These are phyloP conservation scores for Neonectria ditissima DNA, from an alignment of 2,329 filamentous ascomycete genomes.

Conservation along the genomic window DNA sequence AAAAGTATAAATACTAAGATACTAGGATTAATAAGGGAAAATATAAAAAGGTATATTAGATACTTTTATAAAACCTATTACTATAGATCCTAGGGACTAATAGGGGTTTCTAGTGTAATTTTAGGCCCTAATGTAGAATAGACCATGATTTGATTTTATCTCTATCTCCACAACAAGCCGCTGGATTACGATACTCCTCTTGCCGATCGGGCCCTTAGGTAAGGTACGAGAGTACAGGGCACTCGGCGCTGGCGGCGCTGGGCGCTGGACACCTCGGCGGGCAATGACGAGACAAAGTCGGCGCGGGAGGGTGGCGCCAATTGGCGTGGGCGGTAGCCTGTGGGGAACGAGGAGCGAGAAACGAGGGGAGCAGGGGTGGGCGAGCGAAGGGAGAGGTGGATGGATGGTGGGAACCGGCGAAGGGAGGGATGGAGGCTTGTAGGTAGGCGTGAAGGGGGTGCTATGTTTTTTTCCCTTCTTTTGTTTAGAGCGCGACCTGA, in stretches of 20 bases:
- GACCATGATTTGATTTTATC: too few species aligned
- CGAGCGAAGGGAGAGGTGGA: slow-evolving; percentile 31
- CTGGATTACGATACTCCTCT: too few species aligned
- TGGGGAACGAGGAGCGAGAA: slow-evolving; percentile 35
- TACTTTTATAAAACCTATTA: too few species aligned
- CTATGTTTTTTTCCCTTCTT: slow-evolving; percentile 20
- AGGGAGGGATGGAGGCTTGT: not conserved
- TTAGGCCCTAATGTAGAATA: too few species aligned
- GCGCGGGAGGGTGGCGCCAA: slow-evolving; percentile 41
- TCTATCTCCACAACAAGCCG: too few species aligned
- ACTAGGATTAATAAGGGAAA: too few species aligned
- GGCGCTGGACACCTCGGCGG: slow-evolving; percentile 33
- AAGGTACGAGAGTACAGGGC: slow-evolving; percentile 34
- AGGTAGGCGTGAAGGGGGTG: not conserved
- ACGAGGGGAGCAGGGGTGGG: slow-evolving; percentile 39
- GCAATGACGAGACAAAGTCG: slow-evolving; percentile 44
- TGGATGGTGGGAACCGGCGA: slow-evolving; percentile 3
- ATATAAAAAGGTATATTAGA: too few species aligned
- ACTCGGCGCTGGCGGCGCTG: slow-evolving; percentile 31
- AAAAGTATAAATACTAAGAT: too few species aligned
- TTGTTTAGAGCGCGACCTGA: slow-evolving; percentile 9
- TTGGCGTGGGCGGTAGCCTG: slow-evolving; percentile 39
- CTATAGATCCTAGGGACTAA: too few species aligned
- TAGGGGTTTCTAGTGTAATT: too few species aligned
- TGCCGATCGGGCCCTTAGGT: too few species aligned